phyloP scores from a whole-genome alignment of 2,329 filamentous ascomycete species.

The Diplodia seriata region DNA sequence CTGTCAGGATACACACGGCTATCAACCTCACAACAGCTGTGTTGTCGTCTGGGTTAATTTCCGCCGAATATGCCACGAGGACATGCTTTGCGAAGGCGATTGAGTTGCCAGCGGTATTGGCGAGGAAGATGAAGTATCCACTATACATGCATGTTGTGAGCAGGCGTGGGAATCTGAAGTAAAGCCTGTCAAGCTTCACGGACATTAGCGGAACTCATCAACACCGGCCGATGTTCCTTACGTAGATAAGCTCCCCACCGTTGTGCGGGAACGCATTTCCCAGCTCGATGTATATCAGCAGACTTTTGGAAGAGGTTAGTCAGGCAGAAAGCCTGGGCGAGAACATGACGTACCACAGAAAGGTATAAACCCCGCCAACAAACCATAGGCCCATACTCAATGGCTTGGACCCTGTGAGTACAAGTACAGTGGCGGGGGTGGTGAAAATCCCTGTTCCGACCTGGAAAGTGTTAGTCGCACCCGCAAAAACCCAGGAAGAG shows the following conservation, averaged over 20 bases:
- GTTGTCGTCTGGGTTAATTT: background rate
- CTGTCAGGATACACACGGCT: slow-evolving; percentile 45
- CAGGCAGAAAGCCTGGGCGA: too few species aligned
- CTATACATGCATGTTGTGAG: slow-evolving; percentile 49
- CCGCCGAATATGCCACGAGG: slow-evolving; percentile 35
- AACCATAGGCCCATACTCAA: slow-evolving; percentile 59
- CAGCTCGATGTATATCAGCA: slow-evolving; percentile 57
- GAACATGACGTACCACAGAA: slow-evolving; percentile 47
- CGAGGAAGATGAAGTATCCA: slow-evolving; percentile 48
- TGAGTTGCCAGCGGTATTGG: slow-evolving; percentile 47
- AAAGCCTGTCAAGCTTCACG: background rate
- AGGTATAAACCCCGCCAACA: slow-evolving; percentile 56
- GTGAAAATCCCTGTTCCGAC: slow-evolving; percentile 60
- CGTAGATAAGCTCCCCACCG: slow-evolving; percentile 54
- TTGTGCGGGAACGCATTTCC: slow-evolving; percentile 56
- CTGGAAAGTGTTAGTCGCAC: slow-evolving; percentile 1
- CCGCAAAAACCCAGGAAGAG: too few species aligned
- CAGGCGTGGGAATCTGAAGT: slow-evolving; percentile 38
- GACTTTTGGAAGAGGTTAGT: slow-evolving; percentile 31
- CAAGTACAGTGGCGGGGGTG: slow-evolving; percentile 55
- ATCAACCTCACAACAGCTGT: slow-evolving; percentile 44
- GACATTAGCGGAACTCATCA: background rate
- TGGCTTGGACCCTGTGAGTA: slow-evolving; percentile 45
- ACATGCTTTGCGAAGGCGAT: slow-evolving; percentile 47
- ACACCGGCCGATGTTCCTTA: slow-evolving; percentile 41